A percentile compares a stretch with the other conserved stretches of the same genome.
Conservation (phyloP, 2,329 filamentous ascomycete species). For the Fusarium chlamydosporum region DNA sequence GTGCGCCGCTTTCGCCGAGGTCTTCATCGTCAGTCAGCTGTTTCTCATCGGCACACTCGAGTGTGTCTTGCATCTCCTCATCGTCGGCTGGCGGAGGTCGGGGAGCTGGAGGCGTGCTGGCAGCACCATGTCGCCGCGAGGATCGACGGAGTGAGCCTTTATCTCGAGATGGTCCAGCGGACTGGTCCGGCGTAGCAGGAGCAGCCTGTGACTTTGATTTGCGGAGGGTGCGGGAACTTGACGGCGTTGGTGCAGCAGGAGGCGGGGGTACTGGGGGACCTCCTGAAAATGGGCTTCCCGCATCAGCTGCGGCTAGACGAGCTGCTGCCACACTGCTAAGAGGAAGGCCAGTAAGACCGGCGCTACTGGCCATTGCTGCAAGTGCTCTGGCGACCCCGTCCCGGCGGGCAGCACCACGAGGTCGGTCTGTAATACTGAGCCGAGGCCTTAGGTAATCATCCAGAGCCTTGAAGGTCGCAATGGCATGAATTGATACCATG, state of each 20-base stretch:
- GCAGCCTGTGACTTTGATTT: constrained; percentile 65
- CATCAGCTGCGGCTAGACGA: constrained; percentile 60
- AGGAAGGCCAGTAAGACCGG: constrained; percentile 73
- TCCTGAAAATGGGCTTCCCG: constrained; percentile 55
- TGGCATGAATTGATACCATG: constrained; percentile 98
- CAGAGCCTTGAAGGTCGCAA: constrained; percentile 95
- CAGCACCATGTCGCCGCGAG: constrained; percentile 69
- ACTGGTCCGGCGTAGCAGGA: constrained; percentile 61
- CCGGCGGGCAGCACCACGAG: constrained; percentile 69
- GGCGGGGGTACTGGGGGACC: constrained; percentile 58
- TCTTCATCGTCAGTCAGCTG: constrained; percentile 81
- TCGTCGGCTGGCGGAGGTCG: constrained; percentile 69
- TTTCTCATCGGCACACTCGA: constrained; percentile 95
- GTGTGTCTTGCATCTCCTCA: constrained; percentile 75
- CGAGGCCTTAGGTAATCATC: constrained; percentile 95
- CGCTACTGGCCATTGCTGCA: constrained; percentile 81
- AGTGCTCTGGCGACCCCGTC: constrained; percentile 77
- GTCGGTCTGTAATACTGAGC: constrained; percentile 83
- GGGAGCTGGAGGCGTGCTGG: constrained; percentile 66
- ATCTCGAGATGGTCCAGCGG: constrained; percentile 67
- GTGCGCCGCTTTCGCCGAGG: constrained; percentile 73
- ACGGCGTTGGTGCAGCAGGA: constrained; percentile 57
- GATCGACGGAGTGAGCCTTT: constrained; percentile 73
- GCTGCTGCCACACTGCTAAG: constrained; percentile 62
- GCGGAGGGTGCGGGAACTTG: constrained; percentile 61